A percentile compares a stretch with the other conserved stretches of the same genome.
Evolutionary conservation across 768 basidiomycete genomes (phyloP).

Genomic region (Lactarius sanguifluus): DNA sequence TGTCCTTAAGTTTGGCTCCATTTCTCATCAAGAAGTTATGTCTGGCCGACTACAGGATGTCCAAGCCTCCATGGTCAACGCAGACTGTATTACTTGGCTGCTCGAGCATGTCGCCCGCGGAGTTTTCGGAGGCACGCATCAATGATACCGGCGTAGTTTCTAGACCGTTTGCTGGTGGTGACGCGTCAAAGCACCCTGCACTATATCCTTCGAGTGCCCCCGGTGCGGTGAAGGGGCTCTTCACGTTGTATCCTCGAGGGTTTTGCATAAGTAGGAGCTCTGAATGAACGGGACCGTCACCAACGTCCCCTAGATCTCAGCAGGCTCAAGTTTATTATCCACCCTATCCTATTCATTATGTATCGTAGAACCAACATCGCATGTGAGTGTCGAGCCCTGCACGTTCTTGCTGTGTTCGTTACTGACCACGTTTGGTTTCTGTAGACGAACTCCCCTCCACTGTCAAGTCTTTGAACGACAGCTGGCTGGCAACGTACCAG

Average conservation of each 20-base stretch:
- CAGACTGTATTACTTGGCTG: not conserved
- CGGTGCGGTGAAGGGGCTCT: not conserved
- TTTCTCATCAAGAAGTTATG: not conserved
- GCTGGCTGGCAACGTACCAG: constrained; percentile 27
- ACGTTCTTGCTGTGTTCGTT: not conserved
- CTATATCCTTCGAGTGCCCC: not conserved
- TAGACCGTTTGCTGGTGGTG: not conserved
- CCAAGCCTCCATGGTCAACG: not conserved
- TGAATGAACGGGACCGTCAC: not conserved
- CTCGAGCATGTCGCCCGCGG: not conserved
- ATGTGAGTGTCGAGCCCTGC: constrained; percentile 11
- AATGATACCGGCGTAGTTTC: not conserved
- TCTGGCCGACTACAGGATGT: not conserved
- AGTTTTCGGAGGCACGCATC: not conserved
- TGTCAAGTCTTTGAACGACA: constrained; percentile 26
- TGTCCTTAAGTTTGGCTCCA: constrained; percentile 16
- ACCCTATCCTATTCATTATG: constrained; percentile 8
- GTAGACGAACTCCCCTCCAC: constrained; percentile 28
- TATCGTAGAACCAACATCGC: constrained; percentile 25
- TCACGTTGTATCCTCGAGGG: constrained; percentile 16
- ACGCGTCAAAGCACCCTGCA: not conserved
- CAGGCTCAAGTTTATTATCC: not conserved
- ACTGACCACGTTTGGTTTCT: constrained; percentile 8
- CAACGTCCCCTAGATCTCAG: not conserved
- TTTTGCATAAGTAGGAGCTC: constrained; percentile 13